Percentiles rank a stretch among this genome's conserved stretches.
phyloP scores from a whole-genome alignment of 1,284 basidiomycete species.

The Rhodotorula sp. region DNA sequence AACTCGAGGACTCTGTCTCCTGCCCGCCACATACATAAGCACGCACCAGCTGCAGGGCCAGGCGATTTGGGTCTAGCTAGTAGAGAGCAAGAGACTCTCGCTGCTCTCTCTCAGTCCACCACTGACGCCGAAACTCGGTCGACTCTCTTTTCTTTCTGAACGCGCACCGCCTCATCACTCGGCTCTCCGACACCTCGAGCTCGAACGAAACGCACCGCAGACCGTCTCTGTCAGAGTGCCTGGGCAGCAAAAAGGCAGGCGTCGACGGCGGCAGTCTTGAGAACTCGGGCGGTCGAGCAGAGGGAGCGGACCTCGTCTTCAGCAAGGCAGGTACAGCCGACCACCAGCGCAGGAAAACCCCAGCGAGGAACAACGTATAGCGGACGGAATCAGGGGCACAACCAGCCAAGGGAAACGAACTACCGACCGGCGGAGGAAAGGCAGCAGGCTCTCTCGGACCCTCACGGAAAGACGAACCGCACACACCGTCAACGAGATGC shows the following conservation, averaged over 20 bases:
- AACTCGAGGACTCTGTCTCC: background rate
- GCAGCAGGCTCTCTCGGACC: background rate
- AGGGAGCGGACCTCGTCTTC: no score
- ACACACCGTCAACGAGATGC: slow-evolving; percentile 16
- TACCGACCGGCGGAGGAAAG: no score
- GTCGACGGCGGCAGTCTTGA: no score
- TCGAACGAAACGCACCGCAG: background rate
- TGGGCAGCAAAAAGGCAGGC: no score
- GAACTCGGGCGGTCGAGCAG: no score
- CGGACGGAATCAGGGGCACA: background rate
- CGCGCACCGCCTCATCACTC: no score
- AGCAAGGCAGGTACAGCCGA: no score
- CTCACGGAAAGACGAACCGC: no score
- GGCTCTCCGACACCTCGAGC: background rate
- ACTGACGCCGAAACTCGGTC: background rate
- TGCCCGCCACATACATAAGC: background rate
- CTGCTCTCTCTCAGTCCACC: background rate
- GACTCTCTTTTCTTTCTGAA: background rate
- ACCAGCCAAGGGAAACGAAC: no score
- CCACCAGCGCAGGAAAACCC: no score
- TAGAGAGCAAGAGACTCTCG: no score
- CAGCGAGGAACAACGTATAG: background rate
- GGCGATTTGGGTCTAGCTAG: no score
- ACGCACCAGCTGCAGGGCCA: background rate
- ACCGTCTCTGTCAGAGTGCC: background rate